Base-by-base conservation (phyloP, 208 protist species). In the Acanthamoeba culbertsoni region DNA sequence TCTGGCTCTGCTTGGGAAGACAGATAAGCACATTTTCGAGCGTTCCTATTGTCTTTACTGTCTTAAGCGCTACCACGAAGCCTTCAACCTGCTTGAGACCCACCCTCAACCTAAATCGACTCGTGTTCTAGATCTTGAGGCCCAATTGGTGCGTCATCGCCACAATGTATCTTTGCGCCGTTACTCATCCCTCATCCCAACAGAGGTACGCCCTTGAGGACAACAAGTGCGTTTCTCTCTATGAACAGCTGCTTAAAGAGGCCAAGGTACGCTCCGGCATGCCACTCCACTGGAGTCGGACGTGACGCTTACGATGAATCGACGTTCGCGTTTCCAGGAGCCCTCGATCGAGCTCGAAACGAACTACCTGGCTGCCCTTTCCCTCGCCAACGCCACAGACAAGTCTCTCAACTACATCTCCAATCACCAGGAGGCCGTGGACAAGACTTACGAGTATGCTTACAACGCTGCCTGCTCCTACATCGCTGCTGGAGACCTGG, bases 401-500 rank as follows among this genome's bases (percentile, higher is more conserved):
- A 46, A 92, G 62, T 75, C 45, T 14, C 10, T 48, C 26, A 51
- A 18, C 59, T 92, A 53, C 62, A 53, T 79, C 48, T 71, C 86
- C 20, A 51, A 71, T 37, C 40, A 77, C 42, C 86, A 92, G 86
- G 86, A 71, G 37, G 48, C 53, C 33, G 45, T 92, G 3, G 45
- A 92, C 35, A 77, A 92, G 28, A 93, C 71, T n/a, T 94, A 68
- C 40, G 92, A 94, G 92, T 94, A 79, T 71, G 92, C 92, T 18
- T 94, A 94, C 77, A 94, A 94, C 53, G 79, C 77, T 23, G 92
- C 92, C 3, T 94, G 79, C 59, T 31, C 63, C 23, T 90, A 65
- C 65, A 68, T 94, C 45, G 71, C 75, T 40, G 33, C 40, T n/a
- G 92, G 77, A 20, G 65, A 94, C 35, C 28, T 59, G 6, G 26